phyloP scores from a whole-genome alignment of 345 rosid genomes.

The Citrus maxima region DNA sequence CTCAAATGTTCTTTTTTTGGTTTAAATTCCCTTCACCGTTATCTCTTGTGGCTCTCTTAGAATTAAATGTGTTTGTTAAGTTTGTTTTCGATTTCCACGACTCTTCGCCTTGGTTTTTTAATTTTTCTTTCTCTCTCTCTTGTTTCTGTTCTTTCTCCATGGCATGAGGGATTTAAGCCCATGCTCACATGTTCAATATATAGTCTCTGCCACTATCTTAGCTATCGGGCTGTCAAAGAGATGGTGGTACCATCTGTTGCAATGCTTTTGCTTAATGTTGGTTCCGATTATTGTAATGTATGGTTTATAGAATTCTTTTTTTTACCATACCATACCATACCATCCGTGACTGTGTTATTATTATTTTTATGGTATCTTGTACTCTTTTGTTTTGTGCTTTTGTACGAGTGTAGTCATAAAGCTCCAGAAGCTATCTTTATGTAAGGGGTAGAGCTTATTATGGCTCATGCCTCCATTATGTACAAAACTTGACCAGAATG shows the following conservation, averaged over 20 bases:
- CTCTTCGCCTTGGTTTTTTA: conserved; percentile 17
- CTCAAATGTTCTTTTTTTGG: background rate
- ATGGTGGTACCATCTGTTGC: conserved; percentile 27
- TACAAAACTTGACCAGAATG: background rate
- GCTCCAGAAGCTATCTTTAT: background rate
- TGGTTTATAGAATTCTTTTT: conserved; percentile 9
- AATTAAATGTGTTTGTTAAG: conserved; percentile 15
- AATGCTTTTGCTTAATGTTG: conserved; percentile 17
- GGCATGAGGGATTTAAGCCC: conserved; percentile 37
- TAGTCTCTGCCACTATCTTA: conserved; percentile 26
- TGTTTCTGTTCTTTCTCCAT: conserved; percentile 12
- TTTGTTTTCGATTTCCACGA: conserved; percentile 17
- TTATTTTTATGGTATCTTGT: conserved; percentile 5
- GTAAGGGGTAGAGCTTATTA: background rate
- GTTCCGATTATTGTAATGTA: conserved; percentile 13
- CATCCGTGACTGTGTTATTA: no score
- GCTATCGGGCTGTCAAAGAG: conserved; percentile 33
- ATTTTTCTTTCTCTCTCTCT: background rate
- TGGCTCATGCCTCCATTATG: background rate
- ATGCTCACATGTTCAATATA: conserved; percentile 27
- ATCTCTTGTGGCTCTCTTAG: conserved; percentile 12
- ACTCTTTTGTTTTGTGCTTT: background rate
- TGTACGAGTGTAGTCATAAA: conserved; percentile 12
- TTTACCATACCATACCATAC: no score
- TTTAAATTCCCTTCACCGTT: background rate